Evolutionary conservation across 352 stramenopile species (phyloP), one percentile per base, ranked within the genome.

Genomic region (Phytopythium boreale): DNA sequence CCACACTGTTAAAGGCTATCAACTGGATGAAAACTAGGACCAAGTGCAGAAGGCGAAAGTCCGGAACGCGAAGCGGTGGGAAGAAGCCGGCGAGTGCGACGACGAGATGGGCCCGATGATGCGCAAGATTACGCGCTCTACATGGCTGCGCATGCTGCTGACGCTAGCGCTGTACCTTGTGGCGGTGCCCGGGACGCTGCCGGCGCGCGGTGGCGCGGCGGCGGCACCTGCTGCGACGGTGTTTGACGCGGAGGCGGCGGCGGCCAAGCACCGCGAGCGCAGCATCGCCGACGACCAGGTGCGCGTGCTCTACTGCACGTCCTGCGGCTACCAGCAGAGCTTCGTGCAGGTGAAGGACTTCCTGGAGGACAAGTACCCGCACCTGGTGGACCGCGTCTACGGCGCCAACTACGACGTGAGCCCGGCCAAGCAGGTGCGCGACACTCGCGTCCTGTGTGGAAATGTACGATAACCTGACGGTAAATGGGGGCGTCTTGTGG

Each of bases 271-370:
- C 22, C 26, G 46, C 17, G 57, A 75, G 43, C 74, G 72, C 17
- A 63, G 68, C 67, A 72, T 87, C 26, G 71, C 66, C n/a, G 74
- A 92, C 61, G 85, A 93, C 69, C 56, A 84, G 22, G 76, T 94
- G 44, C 78, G 70, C 59, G 68, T 94, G 37, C 68, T 70, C 36
- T 92, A 77, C 70, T 94, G 86, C 64, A 84, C 82, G 49, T 80
- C 86, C 56, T 94, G 86, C 66, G 86, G 86, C 60, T 94, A 89
- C 74, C 70, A 82, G 65, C 81, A 92, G 60, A 94, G 92, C 72
- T 94, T 89, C 61, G 44, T 72, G 22, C 76, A 94, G 63, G 74
- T 92, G 36, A 86, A 85, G 64, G 75, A 70, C 47, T 81, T 77
- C 60, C 53, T 94, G 50, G 85, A 90, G 69, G 74, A 92, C 46